These are phyloP conservation scores for Xylariales sp. DNA, from an alignment of 2,329 filamentous ascomycete genomes.

Conservation along the genomic window DNA sequence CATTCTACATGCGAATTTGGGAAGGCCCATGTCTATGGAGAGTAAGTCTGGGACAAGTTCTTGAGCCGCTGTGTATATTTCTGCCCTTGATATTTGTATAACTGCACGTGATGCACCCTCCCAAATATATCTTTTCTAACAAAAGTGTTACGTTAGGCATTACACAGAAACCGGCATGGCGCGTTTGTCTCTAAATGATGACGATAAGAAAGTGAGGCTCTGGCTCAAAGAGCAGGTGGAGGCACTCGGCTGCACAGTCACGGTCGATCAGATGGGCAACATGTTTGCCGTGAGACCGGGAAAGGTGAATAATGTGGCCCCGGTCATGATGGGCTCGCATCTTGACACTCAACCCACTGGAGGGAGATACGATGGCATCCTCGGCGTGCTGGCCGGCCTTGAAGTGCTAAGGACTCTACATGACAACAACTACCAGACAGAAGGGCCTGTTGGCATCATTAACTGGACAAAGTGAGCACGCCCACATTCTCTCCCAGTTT, in stretches of 20 bases:
- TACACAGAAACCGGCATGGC: constrained; percentile 74
- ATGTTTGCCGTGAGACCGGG: constrained; percentile 22
- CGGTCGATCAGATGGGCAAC: constrained; percentile 60
- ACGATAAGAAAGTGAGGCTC: constrained; percentile 66
- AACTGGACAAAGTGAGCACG: constrained; percentile 64
- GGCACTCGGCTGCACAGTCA: constrained; percentile 61
- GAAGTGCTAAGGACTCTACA: constrained; percentile 67
- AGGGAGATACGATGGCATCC: constrained; percentile 71
- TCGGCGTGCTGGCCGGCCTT: constrained; percentile 69
- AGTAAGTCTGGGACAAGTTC: no score
- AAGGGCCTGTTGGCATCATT: constrained; percentile 68
- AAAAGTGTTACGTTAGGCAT: no score
- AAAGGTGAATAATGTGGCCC: constrained; percentile 49
- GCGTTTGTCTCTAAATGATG: constrained; percentile 65
- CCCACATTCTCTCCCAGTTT: no score
- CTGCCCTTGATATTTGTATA: no score
- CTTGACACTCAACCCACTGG: constrained; percentile 61
- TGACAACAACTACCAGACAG: constrained; percentile 64
- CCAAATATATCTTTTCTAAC: no score
- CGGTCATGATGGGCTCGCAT: constrained; percentile 70
- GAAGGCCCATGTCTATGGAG: no score
- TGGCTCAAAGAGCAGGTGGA: constrained; percentile 68
- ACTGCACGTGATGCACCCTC: no score
- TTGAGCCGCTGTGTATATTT: no score
- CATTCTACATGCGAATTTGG: no score